Base-by-base conservation (phyloP, 2,329 filamentous ascomycete species). In the Graphilbum fragrans region DNA sequence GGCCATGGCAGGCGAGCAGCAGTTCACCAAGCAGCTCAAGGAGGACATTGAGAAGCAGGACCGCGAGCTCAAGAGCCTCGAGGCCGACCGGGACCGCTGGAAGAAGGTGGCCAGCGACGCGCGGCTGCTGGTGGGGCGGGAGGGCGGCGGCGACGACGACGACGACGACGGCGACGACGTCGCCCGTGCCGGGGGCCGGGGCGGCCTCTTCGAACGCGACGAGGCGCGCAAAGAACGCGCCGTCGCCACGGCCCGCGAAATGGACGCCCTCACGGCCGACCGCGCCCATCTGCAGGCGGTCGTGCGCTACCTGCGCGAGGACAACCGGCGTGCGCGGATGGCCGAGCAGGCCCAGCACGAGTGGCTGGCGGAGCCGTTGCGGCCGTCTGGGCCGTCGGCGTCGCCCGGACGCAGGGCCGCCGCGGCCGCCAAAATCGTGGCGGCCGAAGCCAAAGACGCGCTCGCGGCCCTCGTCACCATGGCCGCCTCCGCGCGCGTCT, bases 211-310 rank as follows among this genome's bases (percentile, higher is more conserved):
- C 12, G 10, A 10, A 4, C 9, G 7, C 20, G 38, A 5, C 29
- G n/a, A 16, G 3, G 18, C 8, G 38, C 25, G 22, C 16, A 12
- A 23, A 4, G 18, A 23, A 12, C 23, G 35, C 21, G 77, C 80
- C 22, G 79, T 82, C 37, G 76, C 79, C 5, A 82, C 77, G 1
- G 77, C 78, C 22, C 73, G 78, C 41, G 82, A 90, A 58, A 79
- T 87, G 62, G 81, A 87, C 49, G 66, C 67, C 10, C 72, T 88
- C 50, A 77, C 80, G 57, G 70, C 70, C 50, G 80, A 90, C 45
- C 78, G 87, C 51, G 69, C 67, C 42, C 68, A 66, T 49, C 58
- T 82, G 42, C 70, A 84, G 54, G 70, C 74, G 2, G 77, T 80
- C 1, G 74, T 85, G 36, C 70, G 77, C 11, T 82, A 77, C 56